Conservation (phyloP, 768 basidiomycete genomes). For the Leucogyrophana mollusca region DNA sequence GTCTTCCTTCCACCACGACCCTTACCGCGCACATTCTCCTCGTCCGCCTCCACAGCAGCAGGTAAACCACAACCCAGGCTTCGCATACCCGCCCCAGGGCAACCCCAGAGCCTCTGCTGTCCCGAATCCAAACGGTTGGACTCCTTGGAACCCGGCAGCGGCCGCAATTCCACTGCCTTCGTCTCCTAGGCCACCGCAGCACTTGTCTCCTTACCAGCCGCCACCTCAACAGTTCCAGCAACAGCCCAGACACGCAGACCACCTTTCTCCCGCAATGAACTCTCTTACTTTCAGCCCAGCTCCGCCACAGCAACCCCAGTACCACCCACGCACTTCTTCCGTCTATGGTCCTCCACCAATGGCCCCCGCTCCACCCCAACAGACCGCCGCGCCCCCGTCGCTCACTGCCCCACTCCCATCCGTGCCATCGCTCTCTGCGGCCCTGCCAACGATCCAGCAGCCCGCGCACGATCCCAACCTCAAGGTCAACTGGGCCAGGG, state of each 20-base stretch:
- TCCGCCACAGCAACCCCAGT: constrained; percentile 20
- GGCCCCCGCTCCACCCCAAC: constrained; percentile 23
- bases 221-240: constrained; percentile 20
- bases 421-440: constrained; percentile 54
- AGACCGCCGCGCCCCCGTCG: constrained; percentile 34
- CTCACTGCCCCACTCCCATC: constrained; percentile 71
- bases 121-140: constrained; percentile 20
- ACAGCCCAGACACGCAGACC: too few relatives aligned
- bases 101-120: constrained; percentile 14
- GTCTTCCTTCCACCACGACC: constrained; percentile 19
- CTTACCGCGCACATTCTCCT: constrained; percentile 19
- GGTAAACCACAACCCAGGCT: constrained; percentile 15
- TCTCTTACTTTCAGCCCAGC: constrained; percentile 19
- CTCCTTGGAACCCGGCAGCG: constrained; percentile 16
- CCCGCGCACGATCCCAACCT: constrained; percentile 56
- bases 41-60: constrained; percentile 22
- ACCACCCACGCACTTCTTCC: constrained; percentile 16
- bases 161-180: constrained; percentile 18
- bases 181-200: constrained; percentile 20
- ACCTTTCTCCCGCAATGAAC: constrained; percentile 24
- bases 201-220: constrained; percentile 20
- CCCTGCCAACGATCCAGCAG: constrained; percentile 49
- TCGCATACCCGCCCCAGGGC: constrained; percentile 7
- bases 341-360: constrained; percentile 17
- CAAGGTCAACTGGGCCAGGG: constrained; percentile 77